Percentiles rank a stretch among this genome's conserved stretches.
Evolutionary conservation across 257 asterid species (phyloP).

Genomic region (Scutellaria minor): DNA sequence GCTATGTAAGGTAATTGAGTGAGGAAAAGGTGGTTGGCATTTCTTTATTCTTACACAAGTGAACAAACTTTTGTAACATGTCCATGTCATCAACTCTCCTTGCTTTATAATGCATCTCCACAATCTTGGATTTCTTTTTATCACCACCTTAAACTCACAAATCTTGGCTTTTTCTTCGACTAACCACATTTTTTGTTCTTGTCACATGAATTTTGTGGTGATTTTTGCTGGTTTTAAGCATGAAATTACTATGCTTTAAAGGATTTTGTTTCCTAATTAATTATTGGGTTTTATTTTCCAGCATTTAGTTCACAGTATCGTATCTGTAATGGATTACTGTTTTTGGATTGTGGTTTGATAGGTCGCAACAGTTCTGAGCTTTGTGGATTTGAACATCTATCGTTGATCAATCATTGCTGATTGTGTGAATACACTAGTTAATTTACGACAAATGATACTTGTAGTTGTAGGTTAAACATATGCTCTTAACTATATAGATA

Average conservation of each 20-base stretch:
- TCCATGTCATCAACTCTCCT: slow-evolving; percentile 42
- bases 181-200: not conserved
- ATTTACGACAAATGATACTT: too few relatives aligned
- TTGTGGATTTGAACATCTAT: too few relatives aligned
- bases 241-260: slow-evolving; percentile 20
- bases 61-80: slow-evolving; percentile 50
- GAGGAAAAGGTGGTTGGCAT: slow-evolving; percentile 35
- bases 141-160: slow-evolving; percentile 44
- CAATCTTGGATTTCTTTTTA: slow-evolving; percentile 34
- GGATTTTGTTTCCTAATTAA: not conserved
- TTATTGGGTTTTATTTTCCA: not conserved
- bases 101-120: slow-evolving; percentile 26
- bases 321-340: too few relatives aligned
- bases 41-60: slow-evolving; percentile 55
- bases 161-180: slow-evolving; percentile 31
- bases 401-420: too few relatives aligned
- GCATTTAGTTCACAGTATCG: too few relatives aligned
- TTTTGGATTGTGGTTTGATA: too few relatives aligned
- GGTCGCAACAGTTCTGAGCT: too few relatives aligned
- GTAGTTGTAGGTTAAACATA: too few relatives aligned
- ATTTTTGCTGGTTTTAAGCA: slow-evolving; percentile 24
- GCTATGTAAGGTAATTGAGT: slow-evolving; percentile 54
- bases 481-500: too few relatives aligned
- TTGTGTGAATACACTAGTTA: too few relatives aligned
- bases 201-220: slow-evolving; percentile 22